Conservation (phyloP, 1,284 basidiomycete genomes). For the Trametes polyzona region DNA sequence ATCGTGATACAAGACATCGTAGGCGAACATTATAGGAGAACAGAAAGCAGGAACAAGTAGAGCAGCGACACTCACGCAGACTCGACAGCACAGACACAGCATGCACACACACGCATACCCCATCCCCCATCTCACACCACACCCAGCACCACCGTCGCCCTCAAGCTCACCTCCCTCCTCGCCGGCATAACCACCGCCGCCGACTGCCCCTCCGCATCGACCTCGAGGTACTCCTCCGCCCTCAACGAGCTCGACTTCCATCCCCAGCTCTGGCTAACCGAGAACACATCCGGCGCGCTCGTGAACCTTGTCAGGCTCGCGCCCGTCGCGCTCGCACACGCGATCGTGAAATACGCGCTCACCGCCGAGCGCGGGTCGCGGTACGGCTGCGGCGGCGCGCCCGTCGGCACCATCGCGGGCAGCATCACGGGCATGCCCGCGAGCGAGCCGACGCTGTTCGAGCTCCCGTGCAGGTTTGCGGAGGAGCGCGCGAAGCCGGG, state of each 20-base stretch:
- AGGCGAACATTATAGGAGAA: not conserved
- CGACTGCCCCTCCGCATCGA: constrained; percentile 44
- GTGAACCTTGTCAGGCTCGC: constrained; percentile 83
- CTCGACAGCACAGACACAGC: constrained; percentile 1
- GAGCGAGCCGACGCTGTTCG: constrained; percentile 15
- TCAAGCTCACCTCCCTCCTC: constrained; percentile 60
- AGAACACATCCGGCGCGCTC: constrained; percentile 86
- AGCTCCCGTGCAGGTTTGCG: constrained; percentile 11
- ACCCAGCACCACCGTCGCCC: constrained; percentile 77
- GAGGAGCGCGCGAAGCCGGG: constrained; percentile 17
- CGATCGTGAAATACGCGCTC: constrained; percentile 82
- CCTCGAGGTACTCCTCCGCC: constrained; percentile 61
- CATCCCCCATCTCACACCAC: constrained; percentile 52
- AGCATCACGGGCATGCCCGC: constrained; percentile 29
- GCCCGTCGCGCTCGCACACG: constrained; percentile 82
- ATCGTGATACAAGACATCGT: not conserved
- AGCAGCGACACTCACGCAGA: not conserved
- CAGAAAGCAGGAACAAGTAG: not conserved
- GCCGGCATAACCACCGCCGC: constrained; percentile 34
- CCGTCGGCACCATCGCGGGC: constrained; percentile 47
- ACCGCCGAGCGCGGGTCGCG: constrained; percentile 73
- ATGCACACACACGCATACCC: not conserved
- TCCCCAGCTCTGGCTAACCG: constrained; percentile 80
- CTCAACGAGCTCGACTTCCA: constrained; percentile 76
- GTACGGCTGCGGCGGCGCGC: constrained; percentile 65